These are phyloP conservation scores for Castanea crenata DNA, from an alignment of 306 rosid genomes.

Conservation along the genomic window DNA sequence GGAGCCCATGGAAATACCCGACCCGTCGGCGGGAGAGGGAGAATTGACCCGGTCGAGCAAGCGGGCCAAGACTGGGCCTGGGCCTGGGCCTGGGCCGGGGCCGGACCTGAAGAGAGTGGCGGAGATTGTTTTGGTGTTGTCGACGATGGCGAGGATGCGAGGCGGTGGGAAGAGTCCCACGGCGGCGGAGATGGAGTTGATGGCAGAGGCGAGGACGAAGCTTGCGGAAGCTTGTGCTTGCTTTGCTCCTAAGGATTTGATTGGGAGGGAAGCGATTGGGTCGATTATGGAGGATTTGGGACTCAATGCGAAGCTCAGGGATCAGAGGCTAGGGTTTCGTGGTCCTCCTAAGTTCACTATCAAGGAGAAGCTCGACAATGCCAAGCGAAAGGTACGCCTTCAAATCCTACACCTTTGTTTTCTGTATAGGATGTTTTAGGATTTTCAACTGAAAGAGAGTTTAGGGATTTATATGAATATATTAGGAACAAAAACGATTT, in stretches of 20 bases:
- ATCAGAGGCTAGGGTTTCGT: constrained; percentile 84
- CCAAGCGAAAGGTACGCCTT: constrained; percentile 68
- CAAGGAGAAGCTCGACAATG: constrained; percentile 53
- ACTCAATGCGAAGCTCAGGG: constrained; percentile 58
- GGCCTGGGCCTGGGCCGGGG: not conserved
- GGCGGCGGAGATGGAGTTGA: constrained; percentile 59
- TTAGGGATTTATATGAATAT: too few species aligned
- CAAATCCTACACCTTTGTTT: not conserved
- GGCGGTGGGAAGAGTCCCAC: constrained; percentile 67
- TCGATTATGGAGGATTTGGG: constrained; percentile 82
- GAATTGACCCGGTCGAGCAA: constrained; percentile 36
- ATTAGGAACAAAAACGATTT: too few species aligned
- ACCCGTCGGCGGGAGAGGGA: constrained; percentile 10
- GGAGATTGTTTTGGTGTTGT: constrained; percentile 81
- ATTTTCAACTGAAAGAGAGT: not conserved
- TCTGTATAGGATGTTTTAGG: not conserved
- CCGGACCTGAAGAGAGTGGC: constrained; percentile 72
- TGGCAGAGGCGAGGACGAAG: constrained; percentile 80
- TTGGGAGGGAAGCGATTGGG: constrained; percentile 64
- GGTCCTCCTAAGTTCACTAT: constrained; percentile 64
- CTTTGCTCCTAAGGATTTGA: constrained; percentile 78
- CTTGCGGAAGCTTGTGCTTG: constrained; percentile 62
- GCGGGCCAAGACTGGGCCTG: constrained; percentile 47
- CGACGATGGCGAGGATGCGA: constrained; percentile 76
- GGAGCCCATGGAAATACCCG: constrained; percentile 7